Evolutionary conservation across 2,329 filamentous ascomycete species (phyloP).

Genomic region (Plectosphaerella cucumerina): DNA sequence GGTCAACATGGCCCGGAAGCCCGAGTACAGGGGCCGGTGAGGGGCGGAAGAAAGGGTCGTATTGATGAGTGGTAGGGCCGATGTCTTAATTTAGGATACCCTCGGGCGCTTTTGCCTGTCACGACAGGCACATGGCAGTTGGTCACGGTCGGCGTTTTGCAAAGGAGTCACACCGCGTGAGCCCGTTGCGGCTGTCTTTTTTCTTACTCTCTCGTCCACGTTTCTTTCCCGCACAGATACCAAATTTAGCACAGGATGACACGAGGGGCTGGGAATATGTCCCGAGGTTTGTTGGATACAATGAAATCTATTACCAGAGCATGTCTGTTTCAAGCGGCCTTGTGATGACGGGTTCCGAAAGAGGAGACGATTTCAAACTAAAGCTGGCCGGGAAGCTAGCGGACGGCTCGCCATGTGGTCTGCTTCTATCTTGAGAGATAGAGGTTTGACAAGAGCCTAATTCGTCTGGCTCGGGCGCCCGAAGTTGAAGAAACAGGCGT

Average conservation of each 20-base stretch:
- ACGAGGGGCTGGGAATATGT: not conserved
- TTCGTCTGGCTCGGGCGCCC: too few relatives aligned
- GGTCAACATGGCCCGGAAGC: conserved; percentile 84
- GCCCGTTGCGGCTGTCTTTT: not conserved
- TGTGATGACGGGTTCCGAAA: not conserved
- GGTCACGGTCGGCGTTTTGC: conserved; percentile 1
- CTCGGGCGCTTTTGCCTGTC: not conserved
- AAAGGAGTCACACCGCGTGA: not conserved
- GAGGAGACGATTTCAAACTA: not conserved
- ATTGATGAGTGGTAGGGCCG: not conserved
- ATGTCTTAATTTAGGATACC: not conserved
- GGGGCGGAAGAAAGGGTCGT: not conserved
- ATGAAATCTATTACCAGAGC: not conserved
- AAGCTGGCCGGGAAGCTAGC: too few relatives aligned
- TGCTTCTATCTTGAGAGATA: not conserved
- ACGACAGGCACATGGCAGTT: not conserved
- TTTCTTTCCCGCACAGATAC: conserved; percentile 6
- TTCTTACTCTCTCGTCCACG: not conserved
- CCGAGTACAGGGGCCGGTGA: conserved; percentile 58
- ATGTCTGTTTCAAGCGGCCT: not conserved
- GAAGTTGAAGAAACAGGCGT: not conserved
- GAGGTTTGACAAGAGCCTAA: too few relatives aligned
- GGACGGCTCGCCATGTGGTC: not conserved
- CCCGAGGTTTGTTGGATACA: not conserved
- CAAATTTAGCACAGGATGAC: conserved; percentile 6